These are phyloP conservation scores for Datisca glomerata DNA, from an alignment of 306 rosid species.

Conservation along the genomic window DNA sequence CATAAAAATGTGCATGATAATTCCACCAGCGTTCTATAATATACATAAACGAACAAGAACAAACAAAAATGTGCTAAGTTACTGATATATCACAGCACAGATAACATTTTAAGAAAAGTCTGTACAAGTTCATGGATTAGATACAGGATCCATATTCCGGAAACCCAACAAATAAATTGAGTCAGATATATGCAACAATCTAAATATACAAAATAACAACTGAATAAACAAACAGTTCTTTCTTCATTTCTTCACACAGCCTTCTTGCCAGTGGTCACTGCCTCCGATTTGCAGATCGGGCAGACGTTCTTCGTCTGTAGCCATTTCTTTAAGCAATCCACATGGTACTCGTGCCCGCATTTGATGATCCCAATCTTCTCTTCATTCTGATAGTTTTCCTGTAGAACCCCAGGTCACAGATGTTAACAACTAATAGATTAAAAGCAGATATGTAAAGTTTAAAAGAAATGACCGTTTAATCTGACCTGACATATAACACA, in stretches of 20 bases:
- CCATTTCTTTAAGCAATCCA: conserved; percentile 73
- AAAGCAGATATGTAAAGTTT: not conserved
- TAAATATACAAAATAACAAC: conserved; percentile 15
- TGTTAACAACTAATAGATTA: not conserved
- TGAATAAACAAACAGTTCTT: conserved; percentile 3
- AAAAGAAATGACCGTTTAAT: not conserved
- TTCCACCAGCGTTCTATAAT: too few relatives aligned
- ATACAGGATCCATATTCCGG: conserved; percentile 18
- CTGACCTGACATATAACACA: conserved; percentile 94
- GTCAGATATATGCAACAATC: conserved; percentile 16
- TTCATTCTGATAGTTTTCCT: conserved; percentile 65
- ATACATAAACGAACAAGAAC: too few relatives aligned
- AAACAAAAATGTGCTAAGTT: conserved; percentile 7
- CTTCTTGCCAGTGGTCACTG: conserved; percentile 17
- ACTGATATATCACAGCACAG: conserved; percentile 11
- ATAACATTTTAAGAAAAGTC: conserved; percentile 14
- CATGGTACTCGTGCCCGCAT: conserved; percentile 91
- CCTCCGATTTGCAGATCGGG: conserved; percentile 96
- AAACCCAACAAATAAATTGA: conserved; percentile 17
- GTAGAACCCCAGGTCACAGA: conserved; percentile 1
- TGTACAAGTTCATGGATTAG: conserved; percentile 11
- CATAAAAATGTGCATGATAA: too few relatives aligned
- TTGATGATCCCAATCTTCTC: conserved; percentile 64
- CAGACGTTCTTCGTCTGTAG: conserved; percentile 76
- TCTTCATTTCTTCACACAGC: conserved; percentile 1